Evolutionary conservation across 192 early-diverging fungal species (phyloP).

Genomic region (Coemansia sp.): DNA sequence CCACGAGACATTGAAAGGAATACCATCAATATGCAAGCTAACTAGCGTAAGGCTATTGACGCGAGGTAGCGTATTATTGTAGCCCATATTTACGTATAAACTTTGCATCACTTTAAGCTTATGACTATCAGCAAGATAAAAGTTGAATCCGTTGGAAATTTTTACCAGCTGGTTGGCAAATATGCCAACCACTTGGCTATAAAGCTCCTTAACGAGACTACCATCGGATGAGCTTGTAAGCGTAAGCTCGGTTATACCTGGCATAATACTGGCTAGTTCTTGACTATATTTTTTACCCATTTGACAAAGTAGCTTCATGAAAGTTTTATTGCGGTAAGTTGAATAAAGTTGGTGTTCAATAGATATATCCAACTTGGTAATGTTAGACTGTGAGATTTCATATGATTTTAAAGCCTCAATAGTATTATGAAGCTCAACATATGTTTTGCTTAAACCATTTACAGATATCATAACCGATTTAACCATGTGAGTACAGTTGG

Average conservation of each 20-base stretch:
- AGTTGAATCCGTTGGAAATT: not conserved
- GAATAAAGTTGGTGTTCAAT: not conserved
- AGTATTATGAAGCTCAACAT: not conserved
- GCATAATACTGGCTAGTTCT: not conserved
- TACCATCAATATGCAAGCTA: not conserved
- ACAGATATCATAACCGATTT: not conserved
- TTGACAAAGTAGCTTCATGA: not conserved
- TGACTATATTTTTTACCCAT: not conserved
- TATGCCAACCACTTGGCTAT: not conserved
- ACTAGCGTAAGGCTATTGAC: not conserved
- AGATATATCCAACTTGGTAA: not conserved
- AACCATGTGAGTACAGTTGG: not conserved
- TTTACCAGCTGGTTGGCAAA: not conserved
- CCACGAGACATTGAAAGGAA: not conserved
- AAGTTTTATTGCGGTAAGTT: not conserved
- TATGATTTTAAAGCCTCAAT: not conserved
- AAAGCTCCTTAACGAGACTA: not conserved
- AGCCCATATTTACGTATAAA: not conserved
- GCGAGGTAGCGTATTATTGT: not conserved
- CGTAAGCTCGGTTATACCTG: not conserved
- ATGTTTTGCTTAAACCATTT: not conserved
- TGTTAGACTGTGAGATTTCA: not conserved
- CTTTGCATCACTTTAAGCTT: not conserved
- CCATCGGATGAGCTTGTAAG: not conserved
- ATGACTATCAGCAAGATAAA: not conserved